Percentiles rank a stretch among this genome's conserved stretches.
These are phyloP conservation scores for Ganoderma multipileum DNA, from an alignment of 1,284 basidiomycete species.

Conservation along the genomic window DNA sequence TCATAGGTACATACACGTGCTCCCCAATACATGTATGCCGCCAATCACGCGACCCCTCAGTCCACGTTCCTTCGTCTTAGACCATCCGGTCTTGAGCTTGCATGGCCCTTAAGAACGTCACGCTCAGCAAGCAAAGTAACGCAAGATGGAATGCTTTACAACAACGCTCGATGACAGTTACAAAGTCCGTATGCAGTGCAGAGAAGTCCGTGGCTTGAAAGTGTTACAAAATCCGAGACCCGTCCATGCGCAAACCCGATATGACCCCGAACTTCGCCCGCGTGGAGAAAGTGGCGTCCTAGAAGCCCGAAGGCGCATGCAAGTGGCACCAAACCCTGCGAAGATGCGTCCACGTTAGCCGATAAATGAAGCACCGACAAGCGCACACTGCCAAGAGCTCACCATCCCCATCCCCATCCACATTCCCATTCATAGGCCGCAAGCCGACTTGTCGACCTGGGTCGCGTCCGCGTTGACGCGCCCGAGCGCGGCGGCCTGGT, in stretches of 20 bases:
- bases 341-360: not conserved
- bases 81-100: too few species aligned
- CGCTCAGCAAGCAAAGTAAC: not conserved
- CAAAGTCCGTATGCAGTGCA: not conserved
- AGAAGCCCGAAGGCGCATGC: too few species aligned
- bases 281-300: not conserved
- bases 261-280: conserved; percentile 12
- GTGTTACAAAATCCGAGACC: conserved; percentile 13
- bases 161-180: not conserved
- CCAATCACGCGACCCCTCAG: too few species aligned
- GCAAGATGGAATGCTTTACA: not conserved
- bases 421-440: conserved; percentile 33
- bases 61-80: too few species aligned
- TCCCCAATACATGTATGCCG: too few species aligned
- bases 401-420: not conserved
- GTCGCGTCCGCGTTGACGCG: conserved; percentile 33
- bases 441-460: conserved; percentile 33
- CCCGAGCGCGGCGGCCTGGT: conserved; percentile 35
- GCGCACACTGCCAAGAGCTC: not conserved
- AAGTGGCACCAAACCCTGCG: too few species aligned
- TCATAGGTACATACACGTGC: too few species aligned
- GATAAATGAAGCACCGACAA: not conserved
- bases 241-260: conserved; percentile 14
- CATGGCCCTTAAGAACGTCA: too few species aligned
- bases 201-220: not conserved